Base-by-base conservation (phyloP, 75 land plant genomes). In the Cryptomeria japonica region DNA sequence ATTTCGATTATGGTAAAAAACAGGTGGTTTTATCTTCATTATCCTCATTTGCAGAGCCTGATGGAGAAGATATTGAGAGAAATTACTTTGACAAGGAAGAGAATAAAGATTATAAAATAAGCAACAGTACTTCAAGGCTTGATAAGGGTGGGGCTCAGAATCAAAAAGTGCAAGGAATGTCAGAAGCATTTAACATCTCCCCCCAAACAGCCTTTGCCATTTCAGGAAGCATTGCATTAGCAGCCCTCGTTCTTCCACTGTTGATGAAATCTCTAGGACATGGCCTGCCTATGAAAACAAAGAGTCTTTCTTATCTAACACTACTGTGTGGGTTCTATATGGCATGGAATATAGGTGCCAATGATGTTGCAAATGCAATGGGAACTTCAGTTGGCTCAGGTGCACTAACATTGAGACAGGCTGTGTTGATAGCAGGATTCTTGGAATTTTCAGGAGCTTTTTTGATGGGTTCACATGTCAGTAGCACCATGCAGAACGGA, bases 311-410 rank as follows among this genome's bases (percentile, higher is more conserved):
- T 3, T 95, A 96, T 80, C 84, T 89, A 18, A 96, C 98, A 2
- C 84, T 98, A 84, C 92, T 98, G 87, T 94, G 90, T 85, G 99
- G 99, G 32, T 96, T 98, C 87, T 97, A 95, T 92, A 98, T 98
- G 98, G 98, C 99, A 15, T 98, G 99, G 99, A 96, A 98, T 83
- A 96, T 98, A 76, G 98, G 99, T 53, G 99, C 99, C 42, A 98
- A 98, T 88, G 98, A 98, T 87, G 99, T 98, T 70, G 99, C 99
- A 12, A 98, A 98, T 90, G 99, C 99, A 8, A 98, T 98, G 99
- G 99, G 99, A 80, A 98, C 99, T 14, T 98, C 98, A 36, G 99
- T 98, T 25, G 99, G 99, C 1, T 96, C 98, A 9, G 99, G 99
- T 13, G 99, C 99, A 3, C 88, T 98, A 86, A 87, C 96, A 41